Conservation (phyloP, 495 filamentous ascomycete species). For the Aspergillus baeticus region DNA sequence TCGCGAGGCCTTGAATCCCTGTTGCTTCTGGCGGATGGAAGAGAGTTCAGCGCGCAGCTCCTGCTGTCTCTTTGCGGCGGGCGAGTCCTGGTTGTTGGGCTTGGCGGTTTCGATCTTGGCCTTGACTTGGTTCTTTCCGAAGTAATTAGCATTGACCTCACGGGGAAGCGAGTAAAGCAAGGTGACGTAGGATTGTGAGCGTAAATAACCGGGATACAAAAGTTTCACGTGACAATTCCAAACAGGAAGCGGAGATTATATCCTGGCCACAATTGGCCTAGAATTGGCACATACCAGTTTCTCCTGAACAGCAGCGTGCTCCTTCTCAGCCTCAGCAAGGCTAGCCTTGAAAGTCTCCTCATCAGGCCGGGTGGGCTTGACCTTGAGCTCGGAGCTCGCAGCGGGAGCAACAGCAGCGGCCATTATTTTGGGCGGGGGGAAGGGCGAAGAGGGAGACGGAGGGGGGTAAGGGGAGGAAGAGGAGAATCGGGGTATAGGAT, state of each 20-base stretch:
- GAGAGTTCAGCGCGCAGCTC: constrained; percentile 73
- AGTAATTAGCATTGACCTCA: constrained; percentile 5
- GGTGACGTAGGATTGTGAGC: neutral
- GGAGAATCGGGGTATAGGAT: neutral
- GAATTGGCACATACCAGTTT: constrained; percentile 65
- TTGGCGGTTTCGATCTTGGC: constrained; percentile 78
- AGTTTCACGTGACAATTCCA: neutral
- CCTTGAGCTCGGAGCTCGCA: constrained; percentile 46
- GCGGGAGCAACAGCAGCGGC: constrained; percentile 37
- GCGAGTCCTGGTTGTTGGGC: constrained; percentile 72
- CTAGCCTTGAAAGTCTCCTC: constrained; percentile 58
- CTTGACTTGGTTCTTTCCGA: constrained; percentile 73
- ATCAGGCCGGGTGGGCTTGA: constrained; percentile 54
- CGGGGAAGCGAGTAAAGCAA: neutral
- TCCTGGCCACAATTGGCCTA: neutral
- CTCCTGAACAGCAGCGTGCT: constrained; percentile 67
- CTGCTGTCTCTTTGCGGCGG: constrained; percentile 71
- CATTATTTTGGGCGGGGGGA: constrained; percentile 26
- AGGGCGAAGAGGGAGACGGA: constrained; percentile 10
- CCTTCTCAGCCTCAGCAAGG: constrained; percentile 78
- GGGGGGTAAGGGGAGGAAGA: neutral
- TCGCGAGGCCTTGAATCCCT: constrained; percentile 75
- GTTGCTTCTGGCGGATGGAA: constrained; percentile 77
- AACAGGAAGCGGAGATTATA: neutral
- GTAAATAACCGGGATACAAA: neutral